These are phyloP conservation scores for Xylariaceae sp. DNA, from an alignment of 2,329 filamentous ascomycete genomes.

Conservation along the genomic window DNA sequence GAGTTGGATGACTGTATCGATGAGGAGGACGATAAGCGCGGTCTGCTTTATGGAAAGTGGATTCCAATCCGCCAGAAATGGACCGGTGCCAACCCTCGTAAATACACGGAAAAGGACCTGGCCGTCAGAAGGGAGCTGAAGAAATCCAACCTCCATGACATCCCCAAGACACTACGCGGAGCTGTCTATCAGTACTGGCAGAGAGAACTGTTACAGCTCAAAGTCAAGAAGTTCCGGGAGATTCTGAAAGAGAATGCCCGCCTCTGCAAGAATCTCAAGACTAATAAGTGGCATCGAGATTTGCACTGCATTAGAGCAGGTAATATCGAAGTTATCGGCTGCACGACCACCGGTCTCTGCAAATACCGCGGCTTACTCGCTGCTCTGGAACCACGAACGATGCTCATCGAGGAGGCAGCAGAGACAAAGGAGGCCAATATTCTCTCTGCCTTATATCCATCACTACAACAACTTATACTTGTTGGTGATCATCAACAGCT, in stretches of 20 bases:
- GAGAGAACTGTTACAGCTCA: constrained; percentile 44
- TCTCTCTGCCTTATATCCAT: constrained; percentile 47
- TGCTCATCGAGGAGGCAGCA: constrained; percentile 77
- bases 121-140: constrained; percentile 35
- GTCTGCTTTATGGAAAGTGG: constrained; percentile 42
- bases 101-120: constrained; percentile 22
- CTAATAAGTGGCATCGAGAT: constrained; percentile 57
- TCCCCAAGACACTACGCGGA: constrained; percentile 54
- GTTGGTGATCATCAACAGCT: constrained; percentile 81
- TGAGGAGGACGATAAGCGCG: constrained; percentile 33
- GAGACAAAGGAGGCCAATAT: constrained; percentile 67
- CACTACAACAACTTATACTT: constrained; percentile 51
- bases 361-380: constrained; percentile 73
- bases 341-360: constrained; percentile 74
- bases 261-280: constrained; percentile 49
- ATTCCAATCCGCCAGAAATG: constrained; percentile 40
- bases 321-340: constrained; percentile 52
- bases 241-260: constrained; percentile 48
- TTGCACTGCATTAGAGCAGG: constrained; percentile 36
- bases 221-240: constrained; percentile 44
- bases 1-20: constrained; percentile 34
- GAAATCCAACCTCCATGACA: constrained; percentile 55
- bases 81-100: constrained; percentile 30
- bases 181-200: constrained; percentile 65
- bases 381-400: constrained; percentile 59